Evolutionary conservation across 1,284 basidiomycete species (phyloP), one percentile per base, ranked within the genome.

Genomic region (Cronartium quercuum): DNA sequence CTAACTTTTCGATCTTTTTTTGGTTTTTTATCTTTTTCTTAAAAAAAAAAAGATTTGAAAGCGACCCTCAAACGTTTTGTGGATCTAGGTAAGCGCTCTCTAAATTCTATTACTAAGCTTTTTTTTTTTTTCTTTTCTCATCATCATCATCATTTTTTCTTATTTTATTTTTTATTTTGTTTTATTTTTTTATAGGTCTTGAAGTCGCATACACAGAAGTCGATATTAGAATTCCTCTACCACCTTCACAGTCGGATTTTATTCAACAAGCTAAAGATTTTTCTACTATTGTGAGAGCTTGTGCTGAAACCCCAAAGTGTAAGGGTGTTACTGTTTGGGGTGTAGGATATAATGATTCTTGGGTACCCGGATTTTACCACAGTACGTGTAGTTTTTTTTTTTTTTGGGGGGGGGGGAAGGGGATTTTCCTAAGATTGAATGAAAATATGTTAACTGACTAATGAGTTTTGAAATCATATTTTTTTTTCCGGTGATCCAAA

Each of bases 261-360:
- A 40, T 6, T 1, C 62, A 64, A 64, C 62, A 64, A 64, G 38
- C 62, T 3, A 34, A 38, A 24, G 62, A 64, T 40, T 64, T 40
- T 35, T 12, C 21, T 40, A 64, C 37, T 4, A 18, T 64, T 40
- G 40, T 41, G 5, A 64, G 37, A 7, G 62, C 62, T 35, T 64
- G 62, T 64, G 37, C 15, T 13, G 38, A 64, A 18, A 41, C 38
- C 21, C 37, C 2, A 18, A 18, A 29, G 6, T 64, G 62, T 37
- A 42, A 40, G 42, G 38, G 62, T 42, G 38, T 64, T 38, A 64
- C 62, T 4, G 62, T 64, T 18, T 64, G 62, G 62, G 62, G 62
- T 40, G 62, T 64, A 18, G 38, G 38, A 18, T 38, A 64, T 18
- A 13, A 34, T 40, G 38, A 64, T 18, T 40, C 34, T 41, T 64